phyloP scores from a whole-genome alignment of 176 grass and related monocot species.

The Carex kokanica region DNA sequence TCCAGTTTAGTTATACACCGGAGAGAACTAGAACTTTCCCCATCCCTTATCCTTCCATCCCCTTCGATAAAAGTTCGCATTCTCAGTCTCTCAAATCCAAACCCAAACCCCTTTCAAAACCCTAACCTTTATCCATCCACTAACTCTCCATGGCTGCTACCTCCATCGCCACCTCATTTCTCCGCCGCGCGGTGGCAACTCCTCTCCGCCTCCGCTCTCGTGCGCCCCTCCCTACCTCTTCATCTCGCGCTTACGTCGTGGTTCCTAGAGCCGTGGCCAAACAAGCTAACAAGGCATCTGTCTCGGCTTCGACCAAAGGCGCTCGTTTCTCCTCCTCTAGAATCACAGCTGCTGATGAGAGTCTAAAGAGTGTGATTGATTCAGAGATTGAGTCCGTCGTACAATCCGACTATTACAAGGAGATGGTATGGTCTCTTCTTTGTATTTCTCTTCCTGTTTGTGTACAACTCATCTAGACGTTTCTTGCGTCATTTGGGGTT shows the following conservation, averaged over 20 bases:
- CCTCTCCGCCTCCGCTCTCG: background rate
- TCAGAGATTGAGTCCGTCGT: slow-evolving; percentile 31
- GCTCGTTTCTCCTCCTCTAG: slow-evolving; percentile 37
- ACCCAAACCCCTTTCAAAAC: background rate
- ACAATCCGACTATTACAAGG: slow-evolving; percentile 22
- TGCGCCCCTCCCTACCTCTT: background rate
- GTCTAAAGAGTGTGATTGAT: slow-evolving; percentile 32
- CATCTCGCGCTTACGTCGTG: background rate
- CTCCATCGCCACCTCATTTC: slow-evolving; percentile 28
- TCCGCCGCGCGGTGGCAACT: slow-evolving; percentile 28
- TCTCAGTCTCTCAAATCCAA: slow-evolving; percentile 7
- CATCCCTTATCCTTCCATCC: background rate
- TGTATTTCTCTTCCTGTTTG: background rate
- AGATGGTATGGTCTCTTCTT: background rate
- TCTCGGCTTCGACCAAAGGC: slow-evolving; percentile 7
- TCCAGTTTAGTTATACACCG: background rate
- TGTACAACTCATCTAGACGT: background rate
- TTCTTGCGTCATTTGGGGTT: background rate
- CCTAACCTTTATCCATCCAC: background rate
- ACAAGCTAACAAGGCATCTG: background rate
- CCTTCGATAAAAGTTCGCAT: background rate
- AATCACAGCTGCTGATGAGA: slow-evolving; percentile 35
- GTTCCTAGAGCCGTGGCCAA: background rate
- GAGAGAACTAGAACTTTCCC: background rate
- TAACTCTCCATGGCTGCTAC: slow-evolving; percentile 1